phyloP scores from a whole-genome alignment of 2,329 filamentous ascomycete species.

The Trichophyton benhamiae region DNA sequence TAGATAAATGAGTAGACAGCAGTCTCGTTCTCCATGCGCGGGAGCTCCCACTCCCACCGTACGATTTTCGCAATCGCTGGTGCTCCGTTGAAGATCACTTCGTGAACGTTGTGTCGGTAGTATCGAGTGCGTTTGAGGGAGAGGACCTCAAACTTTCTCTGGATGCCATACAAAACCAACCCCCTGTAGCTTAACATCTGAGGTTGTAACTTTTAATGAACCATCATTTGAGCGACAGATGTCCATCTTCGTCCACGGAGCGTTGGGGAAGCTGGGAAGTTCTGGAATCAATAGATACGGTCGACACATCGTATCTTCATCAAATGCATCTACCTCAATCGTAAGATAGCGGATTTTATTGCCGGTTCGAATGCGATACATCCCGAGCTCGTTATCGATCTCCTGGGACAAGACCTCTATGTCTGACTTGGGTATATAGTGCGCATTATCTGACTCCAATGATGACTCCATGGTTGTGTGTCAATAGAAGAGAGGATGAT shows the following conservation, averaged over 20 bases:
- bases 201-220: not conserved
- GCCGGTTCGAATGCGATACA: not conserved
- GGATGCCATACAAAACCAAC: not conserved
- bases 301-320: slow-evolving; percentile 22
- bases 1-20: not conserved
- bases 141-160: not conserved
- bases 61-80: slow-evolving; percentile 8
- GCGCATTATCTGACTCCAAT: not conserved
- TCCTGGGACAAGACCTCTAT: slow-evolving; percentile 1
- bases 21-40: slow-evolving; percentile 5
- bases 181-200: not conserved
- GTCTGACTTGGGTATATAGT: not conserved
- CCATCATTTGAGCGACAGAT: slow-evolving; percentile 13
- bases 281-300: slow-evolving; percentile 23
- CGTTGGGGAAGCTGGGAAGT: slow-evolving; percentile 19
- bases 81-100: not conserved
- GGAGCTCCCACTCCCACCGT: slow-evolving; percentile 5
- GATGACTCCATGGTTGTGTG: not conserved
- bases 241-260: slow-evolving; percentile 18
- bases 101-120: slow-evolving; percentile 3
- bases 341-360: slow-evolving; percentile 15
- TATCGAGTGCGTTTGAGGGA: not conserved
- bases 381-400: not conserved
- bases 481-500: not conserved
- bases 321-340: slow-evolving; percentile 18